Conservation (phyloP, 345 rosid genomes). For the Syzygium jambos region DNA sequence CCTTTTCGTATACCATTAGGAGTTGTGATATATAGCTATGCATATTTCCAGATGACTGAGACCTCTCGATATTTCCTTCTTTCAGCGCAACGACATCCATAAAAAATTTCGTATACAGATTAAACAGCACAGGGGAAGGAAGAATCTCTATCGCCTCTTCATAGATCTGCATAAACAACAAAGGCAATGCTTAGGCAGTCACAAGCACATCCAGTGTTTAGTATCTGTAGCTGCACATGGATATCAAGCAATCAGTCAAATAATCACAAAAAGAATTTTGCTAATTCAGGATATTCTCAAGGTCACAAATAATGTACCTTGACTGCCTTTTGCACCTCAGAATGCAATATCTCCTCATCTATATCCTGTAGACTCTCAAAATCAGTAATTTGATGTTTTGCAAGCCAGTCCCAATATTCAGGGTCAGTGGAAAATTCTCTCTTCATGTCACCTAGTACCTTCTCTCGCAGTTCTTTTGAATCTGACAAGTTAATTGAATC, state of each 20-base stretch:
- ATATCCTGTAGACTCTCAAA: slow-evolving; percentile 11
- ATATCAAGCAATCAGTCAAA: neutral
- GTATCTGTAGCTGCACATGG: neutral
- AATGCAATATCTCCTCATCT: slow-evolving; percentile 6
- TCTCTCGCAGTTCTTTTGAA: slow-evolving; percentile 47
- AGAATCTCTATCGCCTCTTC: slow-evolving; percentile 57
- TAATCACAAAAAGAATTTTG: neutral
- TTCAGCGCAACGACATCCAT: slow-evolving; percentile 32
- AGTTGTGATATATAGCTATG: slow-evolving; percentile 33
- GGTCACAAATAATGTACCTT: slow-evolving; percentile 32
- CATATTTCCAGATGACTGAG: slow-evolving; percentile 9
- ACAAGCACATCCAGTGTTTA: neutral
- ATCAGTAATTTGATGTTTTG: slow-evolving; percentile 47
- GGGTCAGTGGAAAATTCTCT: slow-evolving; percentile 64
- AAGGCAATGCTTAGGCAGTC: neutral
- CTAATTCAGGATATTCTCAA: neutral
- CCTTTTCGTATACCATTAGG: slow-evolving; percentile 49
- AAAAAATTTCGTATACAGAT: slow-evolving; percentile 46
- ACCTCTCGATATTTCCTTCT: slow-evolving; percentile 17
- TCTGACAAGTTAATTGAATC: slow-evolving; percentile 59
- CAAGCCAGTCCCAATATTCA: slow-evolving; percentile 90
- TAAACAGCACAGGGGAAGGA: slow-evolving; percentile 54
- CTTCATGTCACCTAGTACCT: slow-evolving; percentile 65
- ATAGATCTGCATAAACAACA: slow-evolving; percentile 46
- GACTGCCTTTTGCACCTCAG: slow-evolving; percentile 47